A percentile compares a stretch with the other conserved stretches of the same genome.
Evolutionary conservation across 345 rosid genomes (phyloP).

Genomic region (Odontarrhena argentea): DNA sequence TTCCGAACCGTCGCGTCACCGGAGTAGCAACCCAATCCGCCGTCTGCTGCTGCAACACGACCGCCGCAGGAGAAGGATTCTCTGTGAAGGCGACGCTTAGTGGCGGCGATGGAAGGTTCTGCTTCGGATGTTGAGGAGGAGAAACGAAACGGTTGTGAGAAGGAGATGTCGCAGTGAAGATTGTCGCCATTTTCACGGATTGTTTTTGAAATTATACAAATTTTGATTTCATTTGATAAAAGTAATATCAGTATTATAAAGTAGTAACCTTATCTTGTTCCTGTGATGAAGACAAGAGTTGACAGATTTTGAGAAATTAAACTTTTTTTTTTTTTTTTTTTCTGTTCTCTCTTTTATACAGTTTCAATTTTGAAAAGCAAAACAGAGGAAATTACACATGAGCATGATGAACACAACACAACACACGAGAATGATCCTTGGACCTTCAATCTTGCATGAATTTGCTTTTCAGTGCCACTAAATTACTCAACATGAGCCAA

Average conservation of each 20-base stretch:
- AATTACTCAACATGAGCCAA: conserved; percentile 28
- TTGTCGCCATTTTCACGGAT: conserved; percentile 35
- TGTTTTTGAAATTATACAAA: background rate
- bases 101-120: conserved; percentile 30
- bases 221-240: too few relatives aligned
- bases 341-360: conserved; percentile 15
- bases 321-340: background rate
- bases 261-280: conserved; percentile 37
- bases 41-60: conserved; percentile 26
- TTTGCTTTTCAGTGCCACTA: background rate
- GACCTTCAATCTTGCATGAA: conserved; percentile 16
- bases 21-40: conserved; percentile 81
- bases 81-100: conserved; percentile 14
- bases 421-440: background rate
- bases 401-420: conserved; percentile 22
- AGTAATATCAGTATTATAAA: background rate
- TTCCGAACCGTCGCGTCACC: conserved; percentile 78
- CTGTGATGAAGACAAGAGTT: conserved; percentile 13
- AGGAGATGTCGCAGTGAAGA: conserved; percentile 34
- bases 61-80: background rate
- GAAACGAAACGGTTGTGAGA: conserved; percentile 45
- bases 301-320: background rate
- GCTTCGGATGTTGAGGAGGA: conserved; percentile 44
- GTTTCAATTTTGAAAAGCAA: conserved; percentile 31
- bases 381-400: conserved; percentile 28